A percentile compares a stretch with the other conserved stretches of the same genome.
Conservation (phyloP, 345 rosid species). For the Garcia nutans region DNA sequence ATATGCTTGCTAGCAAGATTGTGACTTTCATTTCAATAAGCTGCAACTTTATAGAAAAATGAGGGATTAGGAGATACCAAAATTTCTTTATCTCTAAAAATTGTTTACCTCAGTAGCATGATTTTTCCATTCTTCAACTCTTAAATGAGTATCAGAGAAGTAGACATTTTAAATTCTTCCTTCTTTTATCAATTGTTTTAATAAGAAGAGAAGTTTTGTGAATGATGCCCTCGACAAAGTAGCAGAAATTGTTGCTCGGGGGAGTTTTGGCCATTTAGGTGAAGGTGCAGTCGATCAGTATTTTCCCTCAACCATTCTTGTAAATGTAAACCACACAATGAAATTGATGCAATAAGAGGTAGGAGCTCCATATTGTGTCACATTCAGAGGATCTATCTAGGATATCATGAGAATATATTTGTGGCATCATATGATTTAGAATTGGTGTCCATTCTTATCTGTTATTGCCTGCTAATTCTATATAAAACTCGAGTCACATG, state of each 20-base stretch:
- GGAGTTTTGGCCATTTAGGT: slow-evolving; percentile 89
- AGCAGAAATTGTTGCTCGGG: slow-evolving; percentile 83
- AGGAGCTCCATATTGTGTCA: background rate
- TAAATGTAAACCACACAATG: slow-evolving; percentile 83
- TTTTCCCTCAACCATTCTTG: slow-evolving; percentile 86
- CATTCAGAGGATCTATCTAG: background rate
- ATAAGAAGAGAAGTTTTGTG: slow-evolving; percentile 31
- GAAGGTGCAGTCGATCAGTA: slow-evolving; percentile 96
- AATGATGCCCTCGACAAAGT: slow-evolving; percentile 89
- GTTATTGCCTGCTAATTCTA: slow-evolving; percentile 3
- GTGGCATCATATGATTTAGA: background rate
- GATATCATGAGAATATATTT: background rate
- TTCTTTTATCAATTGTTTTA: background rate
- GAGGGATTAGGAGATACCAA: background rate
- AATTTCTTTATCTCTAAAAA: background rate
- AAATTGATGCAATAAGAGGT: slow-evolving; percentile 99
- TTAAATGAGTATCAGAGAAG: background rate
- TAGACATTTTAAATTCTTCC: background rate
- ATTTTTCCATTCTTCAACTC: background rate
- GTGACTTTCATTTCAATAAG: background rate
- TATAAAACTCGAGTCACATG: slow-evolving; percentile 16
- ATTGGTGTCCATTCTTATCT: background rate
- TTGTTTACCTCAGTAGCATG: background rate
- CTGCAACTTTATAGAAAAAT: background rate
- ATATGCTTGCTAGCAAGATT: slow-evolving; percentile 6